Percentiles rank a stretch among this genome's conserved stretches.
Evolutionary conservation across 2,329 filamentous ascomycete genomes (phyloP).

Genomic region (Penicillium crustosum): DNA sequence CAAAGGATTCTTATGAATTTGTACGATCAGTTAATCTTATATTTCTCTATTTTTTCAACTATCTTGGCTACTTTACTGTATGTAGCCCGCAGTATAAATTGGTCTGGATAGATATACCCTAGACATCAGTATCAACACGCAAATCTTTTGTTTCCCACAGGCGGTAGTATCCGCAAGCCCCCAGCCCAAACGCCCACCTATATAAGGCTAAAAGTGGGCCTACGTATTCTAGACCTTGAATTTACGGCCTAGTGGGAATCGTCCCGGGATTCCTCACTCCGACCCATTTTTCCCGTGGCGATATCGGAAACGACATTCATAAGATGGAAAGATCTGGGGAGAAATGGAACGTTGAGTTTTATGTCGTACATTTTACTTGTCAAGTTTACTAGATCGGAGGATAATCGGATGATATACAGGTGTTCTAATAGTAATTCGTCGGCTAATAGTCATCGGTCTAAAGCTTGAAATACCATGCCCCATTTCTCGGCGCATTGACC

Average conservation of each 20-base stretch:
- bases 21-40: not conserved
- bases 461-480: not conserved
- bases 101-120: not conserved
- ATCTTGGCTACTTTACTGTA: not conserved
- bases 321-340: not conserved
- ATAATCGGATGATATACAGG: not conserved
- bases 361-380: not conserved
- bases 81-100: not conserved
- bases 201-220: not conserved
- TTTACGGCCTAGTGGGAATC: not conserved
- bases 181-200: no score
- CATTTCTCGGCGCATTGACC: not conserved
- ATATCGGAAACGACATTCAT: not conserved
- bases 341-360: not conserved
- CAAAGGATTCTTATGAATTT: no score
- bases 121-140: not conserved
- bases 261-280: no score
- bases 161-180: not conserved
- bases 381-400: not conserved
- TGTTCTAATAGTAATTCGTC: not conserved
- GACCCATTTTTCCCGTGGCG: not conserved
- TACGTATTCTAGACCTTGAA: not conserved
- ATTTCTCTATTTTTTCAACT: not conserved
- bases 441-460: not conserved
- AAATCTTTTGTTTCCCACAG: not conserved